Base-by-base conservation (phyloP, 805 yeast genomes). In the Ogataea paraovalis region DNA sequence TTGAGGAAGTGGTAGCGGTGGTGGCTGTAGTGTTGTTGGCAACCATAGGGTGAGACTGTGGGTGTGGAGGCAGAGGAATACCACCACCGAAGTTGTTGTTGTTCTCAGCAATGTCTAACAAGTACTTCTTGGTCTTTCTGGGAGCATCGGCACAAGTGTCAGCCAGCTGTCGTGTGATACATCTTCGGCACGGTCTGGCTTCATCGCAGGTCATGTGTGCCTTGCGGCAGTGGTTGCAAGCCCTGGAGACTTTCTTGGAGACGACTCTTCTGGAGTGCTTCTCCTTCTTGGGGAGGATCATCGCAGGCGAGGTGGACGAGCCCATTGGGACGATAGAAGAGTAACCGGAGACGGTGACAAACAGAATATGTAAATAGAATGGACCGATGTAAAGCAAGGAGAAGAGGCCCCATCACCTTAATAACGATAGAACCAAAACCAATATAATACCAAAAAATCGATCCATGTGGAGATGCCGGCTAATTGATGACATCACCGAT, bases 161-260 rank as follows among this genome's bases (percentile, higher is more conserved):
- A 1, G 74, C 76, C 14, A 89, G 67, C 0, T 91, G 92, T 58
- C 89, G 74, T 25, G 72, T 73, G 3, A 85, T 64, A 65, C 99
- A 92, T 43, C 96, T 66, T 46, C 76, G 75, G 59, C 99, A 92
- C 0, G 78, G 61, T 70, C 76, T 47, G 3, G 57, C 41, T 18
- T 82, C 79, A 57, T 91, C 97, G 65, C 99, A 92, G 0, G 97
- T 87, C 74, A 91, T 80, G 64, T 92, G 99, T 2, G 96, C 87
- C 57, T 82, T 79, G 50, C 91, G 90, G 62, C 99, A 92, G 67
- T 91, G 94, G 37, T 80, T 79, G 57, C 99, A 92, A 4, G 99
- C 98, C 47, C 96, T 73, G 7, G 83, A 73, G 0, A 94, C 91
- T 62, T 91, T 91, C 58, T 77, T 76, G 18, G 47, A 49, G 38